Base-by-base conservation (phyloP, 2,329 filamentous ascomycete species). In the Colletotrichum filicis region DNA sequence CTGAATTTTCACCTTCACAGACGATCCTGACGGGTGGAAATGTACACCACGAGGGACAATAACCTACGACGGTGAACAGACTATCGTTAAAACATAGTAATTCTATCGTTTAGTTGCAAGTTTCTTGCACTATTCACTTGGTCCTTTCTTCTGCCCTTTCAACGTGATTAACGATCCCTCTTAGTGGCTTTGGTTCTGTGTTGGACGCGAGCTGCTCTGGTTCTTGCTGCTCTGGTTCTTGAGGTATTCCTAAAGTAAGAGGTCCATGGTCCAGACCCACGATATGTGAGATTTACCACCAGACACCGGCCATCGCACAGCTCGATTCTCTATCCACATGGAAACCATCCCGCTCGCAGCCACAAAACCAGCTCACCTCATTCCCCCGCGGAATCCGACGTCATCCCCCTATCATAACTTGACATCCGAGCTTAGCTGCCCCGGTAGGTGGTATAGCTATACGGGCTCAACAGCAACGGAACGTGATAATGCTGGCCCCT, bases 381-480 rank as follows among this genome's bases (percentile, higher is more conserved):
- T 42, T 5, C 35, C 35, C 35, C 32, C 9, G 32, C 32, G 12
- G 0, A 35, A 12, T 32, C 2, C 32, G 11, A 35, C 12, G 0
- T 35, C 35, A 37, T 42, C 35, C 14, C 35, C 35, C 12, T 9
- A 4, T 37, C 12, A 37, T 5, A 11, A 5, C 14, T n/a, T 8
- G 6, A n/a, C 42, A 46, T 19, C 16, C 19, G 16, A 46, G 42
- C 6, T 28, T 84, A 95, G 80, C 92, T 94, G 19, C 94, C 94
- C 60, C 94, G 86, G 83, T 97, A 97, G 11, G 94, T 96, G 53
- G 92, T 93, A 83, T 95, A 97, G 80, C 92, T 93, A 83, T 92
- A 95, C 35, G 94, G 94, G 75, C 92, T 91, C 83, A 96, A 81
- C 81, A 97, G 80, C 79, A 97, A 82, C 57, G 94, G 94, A 3